Evolutionary conservation across 2,329 filamentous ascomycete genomes (phyloP), one percentile per base, ranked within the genome.

Genomic region (Escovopsis sp.): DNA sequence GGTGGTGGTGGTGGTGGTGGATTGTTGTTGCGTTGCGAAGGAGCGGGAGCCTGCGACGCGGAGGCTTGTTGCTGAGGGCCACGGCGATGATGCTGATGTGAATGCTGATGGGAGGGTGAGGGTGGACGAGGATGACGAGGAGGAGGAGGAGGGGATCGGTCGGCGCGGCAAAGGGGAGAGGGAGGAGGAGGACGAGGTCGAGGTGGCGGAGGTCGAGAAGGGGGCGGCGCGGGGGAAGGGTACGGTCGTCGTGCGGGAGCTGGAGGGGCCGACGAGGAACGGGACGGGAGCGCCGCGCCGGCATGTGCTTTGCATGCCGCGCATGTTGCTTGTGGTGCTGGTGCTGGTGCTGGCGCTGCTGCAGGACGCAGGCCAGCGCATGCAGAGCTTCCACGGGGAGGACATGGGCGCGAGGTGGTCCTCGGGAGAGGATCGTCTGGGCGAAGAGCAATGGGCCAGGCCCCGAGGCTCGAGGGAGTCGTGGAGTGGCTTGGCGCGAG

Each of bases 381-480:
- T 40, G 41, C 52, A 54, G 31, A 54, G 42, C 12, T 54, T 56
- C 21, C 56, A 37, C 28, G 52, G 39, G 16, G 48, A 50, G 19
- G 52, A 46, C 53, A 55, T 55, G 26, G 13, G 26, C 36, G 17
- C 18, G 28, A 27, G 18, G n/a, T 29, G 16, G 23, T n/a, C n/a
- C n/a, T n/a, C 4, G 14, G 17, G 15, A 18, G 12, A 23, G 27
- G 17, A 26, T n/a, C 17, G 11, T 17, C 3, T 18, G 5, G 15
- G 5, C 7, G 16, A 14, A 21, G 16, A 13, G 18, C 31, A n/a
- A 33, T 19, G 31, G 19, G n/a, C n/a, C n/a, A n/a, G n/a, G n/a
- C n/a, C n/a, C n/a, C n/a, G n/a, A n/a, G 21, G 21, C 21, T 33
- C 16, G 32, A 15, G 16, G 37, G 30, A 19, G 9, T 21, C 9